Evolutionary conservation across 805 yeast genomes (phyloP).

Genomic region (Candida stauntonica): DNA sequence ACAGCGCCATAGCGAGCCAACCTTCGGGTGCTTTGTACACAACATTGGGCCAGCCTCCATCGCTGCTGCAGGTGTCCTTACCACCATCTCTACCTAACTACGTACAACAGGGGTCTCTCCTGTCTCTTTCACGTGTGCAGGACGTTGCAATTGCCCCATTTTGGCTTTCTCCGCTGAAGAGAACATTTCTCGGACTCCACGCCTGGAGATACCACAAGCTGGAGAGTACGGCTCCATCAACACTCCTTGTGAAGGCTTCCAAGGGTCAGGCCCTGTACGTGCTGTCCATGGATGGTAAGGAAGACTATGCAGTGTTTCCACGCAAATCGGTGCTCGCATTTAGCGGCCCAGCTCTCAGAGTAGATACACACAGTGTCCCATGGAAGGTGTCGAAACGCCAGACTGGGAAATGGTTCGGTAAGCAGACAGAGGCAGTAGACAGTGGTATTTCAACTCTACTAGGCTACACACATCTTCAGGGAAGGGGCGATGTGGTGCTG

Average conservation of each 20-base stretch:
- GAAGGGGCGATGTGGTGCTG: constrained; percentile 54
- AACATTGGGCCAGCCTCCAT: constrained; percentile 45
- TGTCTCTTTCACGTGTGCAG: constrained; percentile 33
- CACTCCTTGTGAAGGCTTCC: constrained; percentile 13
- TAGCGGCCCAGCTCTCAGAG: constrained; percentile 46
- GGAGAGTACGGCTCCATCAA: constrained; percentile 30
- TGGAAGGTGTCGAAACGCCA: constrained; percentile 36
- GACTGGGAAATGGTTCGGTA: constrained; percentile 26
- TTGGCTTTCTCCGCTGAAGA: constrained; percentile 34
- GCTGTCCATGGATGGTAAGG: constrained; percentile 49
- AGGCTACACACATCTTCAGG: constrained; percentile 47
- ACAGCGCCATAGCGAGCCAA: no score
- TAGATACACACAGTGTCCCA: constrained; percentile 33
- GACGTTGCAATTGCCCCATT: constrained; percentile 5
- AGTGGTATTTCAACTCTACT: constrained; percentile 17
- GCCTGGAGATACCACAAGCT: constrained; percentile 43
- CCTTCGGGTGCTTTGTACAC: constrained; percentile 31
- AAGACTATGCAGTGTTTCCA: constrained; percentile 59
- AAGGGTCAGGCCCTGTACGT: constrained; percentile 12
- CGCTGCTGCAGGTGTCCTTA: constrained; percentile 44
- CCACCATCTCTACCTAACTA: constrained; percentile 57
- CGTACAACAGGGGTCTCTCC: constrained; percentile 44
- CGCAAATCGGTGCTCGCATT: constrained; percentile 45
- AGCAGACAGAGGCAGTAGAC: constrained; percentile 11
- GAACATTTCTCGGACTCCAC: constrained; percentile 42